phyloP scores from a whole-genome alignment of 495 filamentous ascomycete genomes.

The Aspergillus mulundensis region DNA sequence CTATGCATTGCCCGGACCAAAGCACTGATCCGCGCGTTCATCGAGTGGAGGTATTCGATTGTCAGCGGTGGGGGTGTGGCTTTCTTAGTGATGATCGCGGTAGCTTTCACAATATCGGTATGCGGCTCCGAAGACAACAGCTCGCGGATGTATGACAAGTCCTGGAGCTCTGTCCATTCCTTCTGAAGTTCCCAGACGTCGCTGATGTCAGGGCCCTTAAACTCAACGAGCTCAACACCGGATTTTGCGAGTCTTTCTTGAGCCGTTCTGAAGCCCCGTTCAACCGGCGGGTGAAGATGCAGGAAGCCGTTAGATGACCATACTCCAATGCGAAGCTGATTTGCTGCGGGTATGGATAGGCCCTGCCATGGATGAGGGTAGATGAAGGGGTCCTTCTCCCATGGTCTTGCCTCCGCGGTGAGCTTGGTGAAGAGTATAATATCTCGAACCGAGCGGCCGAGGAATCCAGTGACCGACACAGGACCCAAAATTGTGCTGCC shows the following conservation, averaged over 20 bases:
- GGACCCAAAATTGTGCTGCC: background rate
- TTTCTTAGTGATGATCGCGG: background rate
- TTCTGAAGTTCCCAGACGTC: background rate
- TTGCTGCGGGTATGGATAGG: background rate
- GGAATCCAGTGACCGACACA: background rate
- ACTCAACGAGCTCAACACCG: constrained; percentile 14
- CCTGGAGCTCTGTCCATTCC: constrained; percentile 24
- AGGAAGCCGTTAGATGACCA: constrained; percentile 60
- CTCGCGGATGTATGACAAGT: constrained; percentile 42
- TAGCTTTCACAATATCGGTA: constrained; percentile 30
- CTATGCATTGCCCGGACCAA: background rate
- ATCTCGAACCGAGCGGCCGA: background rate
- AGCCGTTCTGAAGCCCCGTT: constrained; percentile 48
- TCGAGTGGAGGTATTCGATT: background rate
- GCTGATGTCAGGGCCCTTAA: background rate
- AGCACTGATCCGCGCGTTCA: background rate
- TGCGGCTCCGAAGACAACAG: constrained; percentile 46
- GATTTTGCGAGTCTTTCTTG: constrained; percentile 38
- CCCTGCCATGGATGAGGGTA: background rate
- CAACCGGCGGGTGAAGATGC: constrained; percentile 60
- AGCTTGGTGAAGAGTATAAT: background rate
- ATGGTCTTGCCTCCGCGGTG: background rate
- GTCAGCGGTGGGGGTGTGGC: background rate
- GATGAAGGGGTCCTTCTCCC: background rate
- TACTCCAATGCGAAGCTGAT: constrained; percentile 52